Conservation (phyloP, 345 rosid species). For the Acer saccharum region DNA sequence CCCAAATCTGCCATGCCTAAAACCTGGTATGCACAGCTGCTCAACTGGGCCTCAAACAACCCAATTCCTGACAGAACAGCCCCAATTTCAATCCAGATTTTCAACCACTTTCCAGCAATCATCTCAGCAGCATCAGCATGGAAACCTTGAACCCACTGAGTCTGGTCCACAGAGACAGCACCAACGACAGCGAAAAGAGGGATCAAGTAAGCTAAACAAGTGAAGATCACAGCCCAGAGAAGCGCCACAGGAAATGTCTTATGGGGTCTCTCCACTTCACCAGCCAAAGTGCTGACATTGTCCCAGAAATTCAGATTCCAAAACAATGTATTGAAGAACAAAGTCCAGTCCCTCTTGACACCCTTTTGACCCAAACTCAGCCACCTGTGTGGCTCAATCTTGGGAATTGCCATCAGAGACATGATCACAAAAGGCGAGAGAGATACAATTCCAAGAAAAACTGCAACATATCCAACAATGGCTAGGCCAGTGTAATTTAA, state of each 20-base stretch:
- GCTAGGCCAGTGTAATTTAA: slow-evolving; percentile 54
- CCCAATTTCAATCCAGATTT: slow-evolving; percentile 63
- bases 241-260: slow-evolving; percentile 57
- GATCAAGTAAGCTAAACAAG: slow-evolving; percentile 51
- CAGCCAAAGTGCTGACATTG: slow-evolving; percentile 61
- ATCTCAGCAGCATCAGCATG: slow-evolving; percentile 60
- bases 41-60: slow-evolving; percentile 79
- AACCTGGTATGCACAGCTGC: slow-evolving; percentile 68
- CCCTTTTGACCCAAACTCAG: slow-evolving; percentile 54
- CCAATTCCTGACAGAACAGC: slow-evolving; percentile 74
- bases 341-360: slow-evolving; percentile 58
- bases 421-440: slow-evolving; percentile 56
- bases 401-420: slow-evolving; percentile 53
- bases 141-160: slow-evolving; percentile 62
- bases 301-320: slow-evolving; percentile 83
- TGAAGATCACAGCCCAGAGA: slow-evolving; percentile 49
- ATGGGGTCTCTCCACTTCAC: slow-evolving; percentile 59
- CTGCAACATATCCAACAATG: slow-evolving; percentile 58
- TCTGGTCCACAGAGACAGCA: slow-evolving; percentile 62
- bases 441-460: slow-evolving; percentile 47
- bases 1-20: slow-evolving; percentile 68
- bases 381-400: slow-evolving; percentile 56
- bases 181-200: slow-evolving; percentile 69
- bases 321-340: slow-evolving; percentile 69
- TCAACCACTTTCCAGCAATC: slow-evolving; percentile 81